phyloP scores from a whole-genome alignment of 495 filamentous ascomycete genomes.

The Hypoxylon crocopeplum region DNA sequence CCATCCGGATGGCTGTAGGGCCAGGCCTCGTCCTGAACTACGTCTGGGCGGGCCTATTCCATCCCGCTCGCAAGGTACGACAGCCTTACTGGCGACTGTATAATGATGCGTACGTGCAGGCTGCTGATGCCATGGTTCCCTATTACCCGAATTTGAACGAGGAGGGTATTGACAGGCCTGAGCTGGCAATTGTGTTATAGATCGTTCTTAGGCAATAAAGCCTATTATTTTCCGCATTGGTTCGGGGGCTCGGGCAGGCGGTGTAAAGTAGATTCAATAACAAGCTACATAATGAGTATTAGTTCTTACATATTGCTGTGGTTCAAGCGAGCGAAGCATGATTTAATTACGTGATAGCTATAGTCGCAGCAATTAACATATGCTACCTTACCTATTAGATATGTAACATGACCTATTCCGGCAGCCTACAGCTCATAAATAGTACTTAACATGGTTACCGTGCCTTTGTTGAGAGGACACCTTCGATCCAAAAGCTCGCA shows the following conservation, averaged over 20 bases:
- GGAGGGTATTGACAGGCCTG: conserved; percentile 74
- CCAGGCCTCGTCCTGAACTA: conserved; percentile 95
- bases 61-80: conserved; percentile 92
- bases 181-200: conserved; percentile 85
- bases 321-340: too few species aligned
- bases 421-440: too few species aligned
- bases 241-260: conserved; percentile 9
- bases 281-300: too few species aligned
- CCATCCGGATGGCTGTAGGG: conserved; percentile 92
- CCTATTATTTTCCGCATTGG: conserved; percentile 4
- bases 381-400: too few species aligned
- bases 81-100: conserved; percentile 94
- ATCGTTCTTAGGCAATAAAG: background rate
- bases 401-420: too few species aligned
- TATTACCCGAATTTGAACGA: conserved; percentile 88
- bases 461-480: too few species aligned
- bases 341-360: too few species aligned
- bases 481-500: too few species aligned
- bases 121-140: conserved; percentile 91
- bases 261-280: conserved; percentile 27
- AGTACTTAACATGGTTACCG: too few species aligned
- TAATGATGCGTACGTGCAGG: conserved; percentile 96
- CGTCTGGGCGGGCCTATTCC: conserved; percentile 96
- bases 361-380: too few species aligned
- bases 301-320: too few species aligned